Evolutionary conservation across 441 rosid species (phyloP).

Genomic region (Arabidopsis hybrid): DNA sequence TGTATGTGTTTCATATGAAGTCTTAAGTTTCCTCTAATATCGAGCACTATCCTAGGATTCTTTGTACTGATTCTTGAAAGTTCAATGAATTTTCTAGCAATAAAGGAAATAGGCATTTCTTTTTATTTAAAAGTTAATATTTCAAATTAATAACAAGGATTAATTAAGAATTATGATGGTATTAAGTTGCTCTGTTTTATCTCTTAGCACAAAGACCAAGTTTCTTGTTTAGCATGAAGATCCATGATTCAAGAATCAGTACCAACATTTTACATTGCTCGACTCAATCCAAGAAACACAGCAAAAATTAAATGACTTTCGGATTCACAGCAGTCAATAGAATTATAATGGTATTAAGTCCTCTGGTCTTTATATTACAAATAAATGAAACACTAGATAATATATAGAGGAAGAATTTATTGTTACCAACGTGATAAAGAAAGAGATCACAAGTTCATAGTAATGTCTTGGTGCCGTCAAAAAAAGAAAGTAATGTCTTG

Average conservation of each 20-base stretch:
- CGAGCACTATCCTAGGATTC: not conserved
- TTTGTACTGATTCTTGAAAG: not conserved
- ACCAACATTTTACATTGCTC: not conserved
- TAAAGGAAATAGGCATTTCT: not conserved
- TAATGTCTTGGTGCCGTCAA: too few species aligned
- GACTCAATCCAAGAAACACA: not conserved
- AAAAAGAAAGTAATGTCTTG: too few species aligned
- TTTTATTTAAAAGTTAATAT: not conserved
- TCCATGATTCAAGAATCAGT: not conserved
- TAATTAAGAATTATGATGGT: not conserved
- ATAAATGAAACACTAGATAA: not conserved
- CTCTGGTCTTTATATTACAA: not conserved
- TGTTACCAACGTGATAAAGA: not conserved
- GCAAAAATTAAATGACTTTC: not conserved
- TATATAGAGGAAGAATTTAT: not conserved
- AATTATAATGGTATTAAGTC: too few species aligned
- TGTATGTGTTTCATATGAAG: constrained; percentile 14
- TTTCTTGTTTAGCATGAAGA: not conserved
- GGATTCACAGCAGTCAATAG: not conserved
- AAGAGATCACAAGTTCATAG: not conserved
- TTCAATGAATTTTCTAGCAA: not conserved
- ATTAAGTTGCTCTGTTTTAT: constrained; percentile 12
- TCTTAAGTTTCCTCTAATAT: not conserved
- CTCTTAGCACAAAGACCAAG: not conserved
- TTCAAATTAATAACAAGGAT: not conserved